phyloP scores from a whole-genome alignment of 2,329 filamentous ascomycete genomes.

The Hypoxylon sp. region DNA sequence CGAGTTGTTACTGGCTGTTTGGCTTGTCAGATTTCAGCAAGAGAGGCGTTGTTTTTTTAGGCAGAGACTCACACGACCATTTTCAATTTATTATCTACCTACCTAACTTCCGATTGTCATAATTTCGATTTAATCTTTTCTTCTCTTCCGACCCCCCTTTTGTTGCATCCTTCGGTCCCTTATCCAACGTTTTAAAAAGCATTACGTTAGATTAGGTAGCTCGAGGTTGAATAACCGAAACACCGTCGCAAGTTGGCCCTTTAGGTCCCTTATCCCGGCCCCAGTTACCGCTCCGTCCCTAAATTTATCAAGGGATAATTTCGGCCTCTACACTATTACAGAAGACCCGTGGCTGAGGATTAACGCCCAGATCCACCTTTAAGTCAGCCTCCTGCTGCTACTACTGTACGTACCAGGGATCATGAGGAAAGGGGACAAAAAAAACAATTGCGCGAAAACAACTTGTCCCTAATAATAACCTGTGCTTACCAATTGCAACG shows the following conservation, averaged over 20 bases:
- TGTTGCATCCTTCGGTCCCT: not conserved
- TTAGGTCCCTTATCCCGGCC: conserved; percentile 25
- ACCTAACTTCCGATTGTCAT: conserved; percentile 3
- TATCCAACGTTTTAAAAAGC: not conserved
- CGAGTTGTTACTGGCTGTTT: conserved; percentile 3
- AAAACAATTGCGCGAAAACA: conserved; percentile 34
- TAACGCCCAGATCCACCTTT: conserved; percentile 38
- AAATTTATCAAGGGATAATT: conserved; percentile 46
- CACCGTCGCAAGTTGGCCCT: conserved; percentile 11
- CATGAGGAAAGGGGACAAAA: conserved; percentile 39
- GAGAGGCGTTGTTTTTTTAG: conserved; percentile 5
- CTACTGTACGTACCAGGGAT: conserved; percentile 36
- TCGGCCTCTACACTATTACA: conserved; percentile 20
- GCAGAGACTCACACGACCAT: conserved; percentile 19
- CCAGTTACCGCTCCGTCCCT: conserved; percentile 24
- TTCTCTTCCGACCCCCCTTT: conserved; percentile 2
- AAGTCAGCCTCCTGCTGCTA: conserved; percentile 40
- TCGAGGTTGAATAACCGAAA: conserved; percentile 5
- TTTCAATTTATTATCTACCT: conserved; percentile 4
- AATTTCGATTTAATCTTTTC: conserved; percentile 6
- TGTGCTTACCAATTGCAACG: conserved; percentile 31
- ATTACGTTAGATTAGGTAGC: not conserved
- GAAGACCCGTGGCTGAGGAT: conserved; percentile 33
- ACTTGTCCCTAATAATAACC: conserved; percentile 24
- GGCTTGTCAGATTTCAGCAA: conserved; percentile 24